Evolutionary conservation across 345 rosid genomes (phyloP), one percentile per base, ranked within the genome.

Genomic region (Hypericum androsaemum): DNA sequence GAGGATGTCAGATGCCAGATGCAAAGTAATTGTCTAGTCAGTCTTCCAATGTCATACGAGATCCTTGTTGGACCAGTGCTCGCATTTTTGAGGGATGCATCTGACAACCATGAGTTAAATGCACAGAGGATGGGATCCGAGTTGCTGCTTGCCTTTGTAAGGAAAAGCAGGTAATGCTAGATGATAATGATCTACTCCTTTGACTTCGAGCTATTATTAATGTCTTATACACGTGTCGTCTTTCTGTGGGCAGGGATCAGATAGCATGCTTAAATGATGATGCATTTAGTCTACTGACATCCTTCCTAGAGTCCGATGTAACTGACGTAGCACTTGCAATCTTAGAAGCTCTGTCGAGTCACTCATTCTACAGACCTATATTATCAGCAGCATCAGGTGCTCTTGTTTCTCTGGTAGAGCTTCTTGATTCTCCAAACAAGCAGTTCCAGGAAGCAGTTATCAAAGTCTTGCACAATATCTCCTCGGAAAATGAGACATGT

Each of bases 51-150:
- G 22, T 53, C 52, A 43, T 39, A 70, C 13, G 43, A 39, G 12
- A 58, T 59, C 49, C 37, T 48, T 10, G 12, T 64, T 10, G 54
- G 53, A 32, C 57, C 64, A n/a, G 52, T 76, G 61, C 41, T 72
- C 40, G 58, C 50, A n/a, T 70, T 72, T 59, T 37, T 76, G 62
- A 59, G 59, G 60, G 64, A 62, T 43, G 75, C 75, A 12, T 37
- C 16, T 36, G 63, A 67, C 39, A 10, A 28, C 1, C 8, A 53
- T 43, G 75, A 74, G 52, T 50, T 41, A 32, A 52, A 58, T 43
- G 72, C 74, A 52, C 69, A 60, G 41, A 55, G 61, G 37, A 61
- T 58, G 52, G 65, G 71, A 42, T 67, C 68, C 2, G 75, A 71
- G 41, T 63, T 67, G 54, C 64, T 74, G 58, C 44, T 63, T 28